Conservation (phyloP, 2,329 filamentous ascomycete species). For the Penicillium verrucosum region DNA sequence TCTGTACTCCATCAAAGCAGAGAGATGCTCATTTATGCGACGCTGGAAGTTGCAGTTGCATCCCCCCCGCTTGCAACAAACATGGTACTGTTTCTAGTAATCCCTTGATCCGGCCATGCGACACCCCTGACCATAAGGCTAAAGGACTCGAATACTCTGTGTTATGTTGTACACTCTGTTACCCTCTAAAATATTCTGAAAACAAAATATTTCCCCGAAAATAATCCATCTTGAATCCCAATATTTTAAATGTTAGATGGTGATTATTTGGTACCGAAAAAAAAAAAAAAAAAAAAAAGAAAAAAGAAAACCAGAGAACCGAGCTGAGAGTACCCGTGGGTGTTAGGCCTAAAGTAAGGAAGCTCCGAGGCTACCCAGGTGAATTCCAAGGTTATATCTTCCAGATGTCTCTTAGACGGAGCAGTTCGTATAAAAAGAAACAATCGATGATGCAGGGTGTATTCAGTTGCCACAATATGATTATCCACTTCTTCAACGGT, state of each 20-base stretch:
- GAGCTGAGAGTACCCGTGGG: background rate
- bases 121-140: background rate
- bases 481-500: background rate
- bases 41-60: constrained; percentile 1
- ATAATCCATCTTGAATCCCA: background rate
- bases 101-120: background rate
- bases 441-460: constrained; percentile 8
- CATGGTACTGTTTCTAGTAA: constrained; percentile 1
- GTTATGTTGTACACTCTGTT: background rate
- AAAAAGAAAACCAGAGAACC: background rate
- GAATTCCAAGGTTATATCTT: background rate
- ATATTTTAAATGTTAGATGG: background rate
- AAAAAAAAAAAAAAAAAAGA: background rate
- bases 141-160: background rate
- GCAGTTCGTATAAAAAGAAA: background rate
- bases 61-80: background rate
- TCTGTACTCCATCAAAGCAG: too few species aligned
- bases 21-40: background rate
- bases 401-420: background rate
- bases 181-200: background rate
- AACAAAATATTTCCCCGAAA: background rate
- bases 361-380: background rate
- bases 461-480: constrained; percentile 12
- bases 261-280: background rate
- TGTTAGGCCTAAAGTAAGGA: background rate